Conservation (phyloP, 257 asterid species). For the Nyctanthes arbortristis region DNA sequence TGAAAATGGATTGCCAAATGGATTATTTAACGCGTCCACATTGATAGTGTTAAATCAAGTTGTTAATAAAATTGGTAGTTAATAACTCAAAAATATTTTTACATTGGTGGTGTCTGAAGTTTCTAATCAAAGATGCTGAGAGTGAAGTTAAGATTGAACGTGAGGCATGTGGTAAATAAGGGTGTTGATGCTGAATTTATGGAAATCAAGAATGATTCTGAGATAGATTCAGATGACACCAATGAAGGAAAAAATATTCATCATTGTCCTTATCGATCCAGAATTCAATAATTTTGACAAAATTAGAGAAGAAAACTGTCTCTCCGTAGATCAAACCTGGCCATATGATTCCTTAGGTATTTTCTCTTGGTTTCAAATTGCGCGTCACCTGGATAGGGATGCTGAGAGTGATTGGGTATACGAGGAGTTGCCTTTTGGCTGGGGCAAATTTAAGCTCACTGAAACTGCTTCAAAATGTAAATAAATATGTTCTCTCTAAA, state of each 20-base stretch:
- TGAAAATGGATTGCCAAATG: no score
- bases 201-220: conserved; percentile 28
- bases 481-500: no score
- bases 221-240: conserved; percentile 15
- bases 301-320: conserved; percentile 32
- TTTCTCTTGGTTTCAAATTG: conserved; percentile 44
- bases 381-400: conserved; percentile 48
- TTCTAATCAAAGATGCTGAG: conserved; percentile 13
- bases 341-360: conserved; percentile 53
- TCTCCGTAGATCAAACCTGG: conserved; percentile 54
- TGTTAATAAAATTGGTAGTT: no score
- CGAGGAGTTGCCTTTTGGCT: conserved; percentile 46
- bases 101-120: no score
- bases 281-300: conserved; percentile 59
- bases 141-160: conserved; percentile 17
- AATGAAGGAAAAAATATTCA: not conserved
- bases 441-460: conserved; percentile 49
- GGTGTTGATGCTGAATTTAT: conserved; percentile 17
- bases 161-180: conserved; percentile 21
- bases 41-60: no score
- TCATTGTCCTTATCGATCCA: conserved; percentile 46
- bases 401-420: conserved; percentile 37
- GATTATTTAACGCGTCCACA: no score
- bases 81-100: no score
- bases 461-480: conserved; percentile 17